Conservation (phyloP, 2,329 filamentous ascomycete genomes). For the Thermoascus crustaceus region DNA sequence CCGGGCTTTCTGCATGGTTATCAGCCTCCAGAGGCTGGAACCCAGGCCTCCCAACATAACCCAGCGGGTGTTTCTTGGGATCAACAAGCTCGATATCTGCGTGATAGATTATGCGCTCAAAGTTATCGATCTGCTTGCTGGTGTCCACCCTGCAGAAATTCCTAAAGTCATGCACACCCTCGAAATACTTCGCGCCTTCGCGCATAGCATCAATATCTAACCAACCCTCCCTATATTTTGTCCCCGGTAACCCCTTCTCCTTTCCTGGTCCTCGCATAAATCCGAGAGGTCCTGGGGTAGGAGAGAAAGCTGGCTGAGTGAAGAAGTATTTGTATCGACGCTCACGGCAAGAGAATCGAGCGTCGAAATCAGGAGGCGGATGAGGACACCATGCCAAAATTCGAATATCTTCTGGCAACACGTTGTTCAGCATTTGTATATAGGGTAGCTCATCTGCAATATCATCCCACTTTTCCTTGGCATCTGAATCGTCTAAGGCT, state of each 20-base stretch:
- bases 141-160: slow-evolving; percentile 95
- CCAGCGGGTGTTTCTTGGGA: slow-evolving; percentile 44
- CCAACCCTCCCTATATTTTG: slow-evolving; percentile 57
- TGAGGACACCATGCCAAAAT: slow-evolving; percentile 87
- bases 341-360: slow-evolving; percentile 86
- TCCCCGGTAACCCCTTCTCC: slow-evolving; percentile 13
- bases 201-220: slow-evolving; percentile 84
- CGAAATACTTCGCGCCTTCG: slow-evolving; percentile 66
- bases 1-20: slow-evolving; percentile 9
- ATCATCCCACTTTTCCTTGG: slow-evolving; percentile 51
- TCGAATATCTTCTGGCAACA: slow-evolving; percentile 83
- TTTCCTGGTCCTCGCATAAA: slow-evolving; percentile 28
- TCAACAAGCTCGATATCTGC: slow-evolving; percentile 67
- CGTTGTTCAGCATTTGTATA: slow-evolving; percentile 70
- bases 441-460: slow-evolving; percentile 78
- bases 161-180: slow-evolving; percentile 85
- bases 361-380: slow-evolving; percentile 72
- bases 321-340: slow-evolving; percentile 96
- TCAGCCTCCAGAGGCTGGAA: slow-evolving; percentile 32
- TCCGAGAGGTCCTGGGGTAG: slow-evolving; percentile 50
- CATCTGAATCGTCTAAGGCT: slow-evolving; percentile 22
- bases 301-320: slow-evolving; percentile 80
- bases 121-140: slow-evolving; percentile 81
- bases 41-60: slow-evolving; percentile 45
- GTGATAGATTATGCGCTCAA: slow-evolving; percentile 68